Evolutionary conservation across 805 yeast genomes (phyloP), one percentile per base, ranked within the genome.

Genomic region (Lachancea quebecensis): DNA sequence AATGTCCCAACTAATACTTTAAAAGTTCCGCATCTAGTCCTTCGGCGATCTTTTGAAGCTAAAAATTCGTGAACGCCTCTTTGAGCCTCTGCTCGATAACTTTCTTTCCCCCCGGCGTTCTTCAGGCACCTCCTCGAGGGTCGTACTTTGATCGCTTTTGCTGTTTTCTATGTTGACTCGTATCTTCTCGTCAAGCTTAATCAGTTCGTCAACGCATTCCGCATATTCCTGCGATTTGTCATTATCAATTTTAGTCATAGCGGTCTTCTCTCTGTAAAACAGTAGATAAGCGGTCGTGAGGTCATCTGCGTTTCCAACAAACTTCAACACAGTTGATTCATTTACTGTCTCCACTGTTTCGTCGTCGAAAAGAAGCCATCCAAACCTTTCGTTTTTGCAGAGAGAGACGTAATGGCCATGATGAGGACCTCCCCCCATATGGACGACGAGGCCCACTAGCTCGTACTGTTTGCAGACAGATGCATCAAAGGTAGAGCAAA

Each of bases 371-470:
- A 93, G 67, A 28, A 93, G 67, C 99, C 99, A 93, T 0, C 96
- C 90, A 35, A 78, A 77, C 17, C 75, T 72, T 44, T 77, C 80
- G 4, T 89, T 82, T 59, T 88, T 88, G 48, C 93, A 83, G 4
- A 93, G 69, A 0, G 95, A 76, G 9, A 93, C 91, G 62, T 93
- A 93, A 62, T 93, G 99, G 0, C 99, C 99, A 66, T 90, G 96
- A 69, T 88, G 89, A 1, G 98, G 97, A 0, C 98, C 97, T 3
- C 96, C 95, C 5, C 99, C 99, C 53, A 93, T 81, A 60, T 93
- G 99, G 10, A 93, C 89, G 10, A 93, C 93, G 36, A 91, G 81
- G 0, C 91, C 87, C 50, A 80, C 83, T 41, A 93, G 67, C 56
- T 90, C 96, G 58, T 89, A 93, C 15, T 81, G 70, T 54, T 77